Evolutionary conservation across 2,329 filamentous ascomycete species (phyloP).

Genomic region (Aspergillus ochraceus): DNA sequence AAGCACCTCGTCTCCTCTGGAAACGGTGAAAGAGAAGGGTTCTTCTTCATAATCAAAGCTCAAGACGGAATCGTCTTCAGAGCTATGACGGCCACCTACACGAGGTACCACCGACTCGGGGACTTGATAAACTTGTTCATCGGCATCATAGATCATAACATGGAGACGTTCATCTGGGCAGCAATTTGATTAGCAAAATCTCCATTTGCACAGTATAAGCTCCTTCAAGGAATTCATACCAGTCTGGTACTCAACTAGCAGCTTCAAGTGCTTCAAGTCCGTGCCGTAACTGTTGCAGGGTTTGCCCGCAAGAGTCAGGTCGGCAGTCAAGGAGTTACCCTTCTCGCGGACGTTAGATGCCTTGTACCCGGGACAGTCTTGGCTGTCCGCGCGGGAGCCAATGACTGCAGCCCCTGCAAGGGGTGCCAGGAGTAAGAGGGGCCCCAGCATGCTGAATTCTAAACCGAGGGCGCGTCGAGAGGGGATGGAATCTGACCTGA

Average conservation of each 20-base stretch:
- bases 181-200: neutral
- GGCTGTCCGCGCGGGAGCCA: slow-evolving; percentile 12
- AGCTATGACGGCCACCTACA: slow-evolving; percentile 47
- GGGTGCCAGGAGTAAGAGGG: slow-evolving; percentile 26
- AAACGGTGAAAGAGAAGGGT: slow-evolving; percentile 69
- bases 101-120: slow-evolving; percentile 68
- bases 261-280: slow-evolving; percentile 57
- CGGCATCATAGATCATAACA: slow-evolving; percentile 70
- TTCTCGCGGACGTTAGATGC: slow-evolving; percentile 36
- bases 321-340: slow-evolving; percentile 61
- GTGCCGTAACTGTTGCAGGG: slow-evolving; percentile 63
- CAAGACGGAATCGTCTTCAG: slow-evolving; percentile 45
- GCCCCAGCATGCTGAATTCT: slow-evolving; percentile 24
- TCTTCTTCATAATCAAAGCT: slow-evolving; percentile 53
- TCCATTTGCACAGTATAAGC: neutral
- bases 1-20: slow-evolving; percentile 44
- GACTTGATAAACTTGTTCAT: slow-evolving; percentile 71
- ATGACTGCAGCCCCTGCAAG: slow-evolving; percentile 31
- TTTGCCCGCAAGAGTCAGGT: slow-evolving; percentile 66
- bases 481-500: neutral
- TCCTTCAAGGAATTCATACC: slow-evolving; percentile 37
- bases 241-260: slow-evolving; percentile 63
- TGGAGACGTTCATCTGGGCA: slow-evolving; percentile 65
- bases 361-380: slow-evolving; percentile 40
- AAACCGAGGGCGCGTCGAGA: neutral